Percentiles rank a stretch among this genome's conserved stretches.
Evolutionary conservation across 768 basidiomycete species (phyloP).

Genomic region (Inosperma sp.): DNA sequence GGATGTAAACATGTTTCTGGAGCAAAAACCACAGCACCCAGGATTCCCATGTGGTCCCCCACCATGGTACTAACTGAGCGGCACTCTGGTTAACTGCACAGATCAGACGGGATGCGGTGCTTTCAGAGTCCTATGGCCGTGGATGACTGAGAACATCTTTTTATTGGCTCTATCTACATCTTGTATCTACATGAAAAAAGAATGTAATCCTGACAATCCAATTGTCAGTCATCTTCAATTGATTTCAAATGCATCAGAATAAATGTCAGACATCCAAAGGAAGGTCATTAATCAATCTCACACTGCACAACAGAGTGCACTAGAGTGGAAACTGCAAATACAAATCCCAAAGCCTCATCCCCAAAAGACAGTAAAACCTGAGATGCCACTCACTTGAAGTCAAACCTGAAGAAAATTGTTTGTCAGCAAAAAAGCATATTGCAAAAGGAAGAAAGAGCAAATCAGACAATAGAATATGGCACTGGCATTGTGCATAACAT

Average conservation of each 20-base stretch:
- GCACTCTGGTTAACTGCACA: conserved; percentile 61
- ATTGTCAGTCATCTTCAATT: background rate
- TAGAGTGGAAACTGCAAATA: conserved; percentile 90
- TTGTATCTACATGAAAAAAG: background rate
- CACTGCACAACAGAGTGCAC: conserved; percentile 68
- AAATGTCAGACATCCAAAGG: conserved; percentile 81
- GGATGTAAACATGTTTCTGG: too few species aligned
- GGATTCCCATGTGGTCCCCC: conserved; percentile 62
- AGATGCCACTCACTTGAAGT: background rate
- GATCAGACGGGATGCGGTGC: conserved; percentile 57
- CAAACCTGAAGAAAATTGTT: conserved; percentile 6
- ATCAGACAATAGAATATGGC: conserved; percentile 85
- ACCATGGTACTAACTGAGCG: conserved; percentile 61
- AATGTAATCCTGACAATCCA: background rate
- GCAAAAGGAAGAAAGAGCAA: conserved; percentile 68
- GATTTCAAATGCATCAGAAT: background rate
- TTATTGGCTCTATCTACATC: background rate
- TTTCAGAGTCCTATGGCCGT: conserved; percentile 50
- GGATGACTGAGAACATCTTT: conserved; percentile 21
- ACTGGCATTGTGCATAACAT: conserved; percentile 56
- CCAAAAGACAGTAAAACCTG: background rate
- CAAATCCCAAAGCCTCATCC: conserved; percentile 61
- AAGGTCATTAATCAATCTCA: conserved; percentile 61
- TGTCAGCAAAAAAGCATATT: conserved; percentile 8
- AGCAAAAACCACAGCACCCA: too few species aligned